Conservation (phyloP, 2,329 filamentous ascomycete genomes). For the Penicillium sp. region DNA sequence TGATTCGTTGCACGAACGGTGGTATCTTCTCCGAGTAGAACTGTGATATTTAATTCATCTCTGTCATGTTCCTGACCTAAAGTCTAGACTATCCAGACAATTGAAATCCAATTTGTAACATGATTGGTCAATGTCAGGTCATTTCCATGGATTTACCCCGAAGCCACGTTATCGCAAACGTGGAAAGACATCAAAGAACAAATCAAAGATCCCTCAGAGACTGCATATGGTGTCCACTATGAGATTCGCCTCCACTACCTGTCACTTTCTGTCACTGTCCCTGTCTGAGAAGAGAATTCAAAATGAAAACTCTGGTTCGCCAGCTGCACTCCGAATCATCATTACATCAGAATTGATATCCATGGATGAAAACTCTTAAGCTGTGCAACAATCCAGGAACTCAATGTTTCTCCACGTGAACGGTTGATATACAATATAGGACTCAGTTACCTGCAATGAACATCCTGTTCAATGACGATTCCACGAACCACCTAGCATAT, state of each 20-base stretch:
- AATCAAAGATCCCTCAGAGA: constrained; percentile 9
- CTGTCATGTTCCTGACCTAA: not conserved
- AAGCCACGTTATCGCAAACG: constrained; percentile 11
- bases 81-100: not conserved
- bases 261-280: constrained; percentile 11
- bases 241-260: constrained; percentile 15
- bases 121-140: constrained; percentile 9
- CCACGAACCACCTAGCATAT: not conserved
- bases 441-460: not conserved
- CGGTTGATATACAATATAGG: not conserved
- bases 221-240: not conserved
- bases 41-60: not conserved
- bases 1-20: not conserved
- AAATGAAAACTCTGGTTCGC: constrained; percentile 5
- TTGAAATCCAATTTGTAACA: not conserved
- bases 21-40: not conserved
- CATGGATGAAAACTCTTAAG: not conserved
- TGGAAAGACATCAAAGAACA: constrained; percentile 3
- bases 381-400: constrained; percentile 6
- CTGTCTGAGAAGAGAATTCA: not conserved
- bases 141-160: constrained; percentile 11
- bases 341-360: constrained; percentile 23
- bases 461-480: not conserved
- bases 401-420: not conserved
- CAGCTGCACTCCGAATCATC: constrained; percentile 11